Evolutionary conservation across 768 basidiomycete genomes (phyloP).

Genomic region (Xerocomellus dryophilus): DNA sequence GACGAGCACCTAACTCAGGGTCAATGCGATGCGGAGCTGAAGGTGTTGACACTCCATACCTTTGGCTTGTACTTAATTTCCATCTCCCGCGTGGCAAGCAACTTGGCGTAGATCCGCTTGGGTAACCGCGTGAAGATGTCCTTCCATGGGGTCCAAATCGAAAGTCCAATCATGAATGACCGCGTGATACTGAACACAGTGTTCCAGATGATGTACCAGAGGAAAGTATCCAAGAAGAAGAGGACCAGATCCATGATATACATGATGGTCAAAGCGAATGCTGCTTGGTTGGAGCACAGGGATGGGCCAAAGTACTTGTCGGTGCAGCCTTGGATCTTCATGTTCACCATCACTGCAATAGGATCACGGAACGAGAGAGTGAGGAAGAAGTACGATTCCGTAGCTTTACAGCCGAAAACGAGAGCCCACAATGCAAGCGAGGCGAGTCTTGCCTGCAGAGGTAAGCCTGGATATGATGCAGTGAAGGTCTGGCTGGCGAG

Average conservation of each 20-base stretch:
- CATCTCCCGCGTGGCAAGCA: constrained; percentile 92
- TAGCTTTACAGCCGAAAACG: constrained; percentile 94
- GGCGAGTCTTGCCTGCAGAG: constrained; percentile 62
- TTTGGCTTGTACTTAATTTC: constrained; percentile 99
- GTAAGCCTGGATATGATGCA: constrained; percentile 82
- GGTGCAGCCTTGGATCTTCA: constrained; percentile 89
- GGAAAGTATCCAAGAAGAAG: constrained; percentile 98
- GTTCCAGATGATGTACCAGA: constrained; percentile 99
- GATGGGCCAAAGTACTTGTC: constrained; percentile 83
- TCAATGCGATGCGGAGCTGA: neutral
- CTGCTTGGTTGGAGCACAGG: constrained; percentile 90
- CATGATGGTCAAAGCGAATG: constrained; percentile 96
- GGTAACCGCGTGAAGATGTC: constrained; percentile 95
- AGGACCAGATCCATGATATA: constrained; percentile 96
- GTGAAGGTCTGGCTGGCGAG: constrained; percentile 98
- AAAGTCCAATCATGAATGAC: constrained; percentile 86
- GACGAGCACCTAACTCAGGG: constrained; percentile 71
- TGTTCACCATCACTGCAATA: constrained; percentile 91
- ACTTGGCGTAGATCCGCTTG: constrained; percentile 94
- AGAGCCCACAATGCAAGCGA: constrained; percentile 85
- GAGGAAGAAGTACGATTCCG: constrained; percentile 97
- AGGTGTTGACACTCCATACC: constrained; percentile 42
- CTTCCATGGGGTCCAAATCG: constrained; percentile 99
- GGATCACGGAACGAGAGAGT: constrained; percentile 93
- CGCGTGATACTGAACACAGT: constrained; percentile 87